Percentiles rank a stretch among this genome's conserved stretches.
Conservation (phyloP, 176 grass and related monocot species). For the Aegilops tauschii region DNA sequence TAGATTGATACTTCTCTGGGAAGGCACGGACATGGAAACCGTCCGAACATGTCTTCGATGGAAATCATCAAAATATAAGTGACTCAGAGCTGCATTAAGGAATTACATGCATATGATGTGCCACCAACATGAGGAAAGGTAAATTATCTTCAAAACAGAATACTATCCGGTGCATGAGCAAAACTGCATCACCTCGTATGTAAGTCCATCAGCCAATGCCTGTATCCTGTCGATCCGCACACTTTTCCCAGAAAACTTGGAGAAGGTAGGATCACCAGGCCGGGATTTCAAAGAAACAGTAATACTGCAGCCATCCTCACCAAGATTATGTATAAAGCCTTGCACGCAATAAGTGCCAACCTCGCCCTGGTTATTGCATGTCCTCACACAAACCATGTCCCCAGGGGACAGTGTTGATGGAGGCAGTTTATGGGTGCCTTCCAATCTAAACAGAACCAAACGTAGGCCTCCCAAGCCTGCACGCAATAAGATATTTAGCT, state of each 20-base stretch:
- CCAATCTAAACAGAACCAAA: conserved; percentile 75
- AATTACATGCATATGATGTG: neutral
- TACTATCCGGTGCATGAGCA: neutral
- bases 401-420: conserved; percentile 79
- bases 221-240: conserved; percentile 77
- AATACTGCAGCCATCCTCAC: conserved; percentile 77
- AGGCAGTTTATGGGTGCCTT: conserved; percentile 67
- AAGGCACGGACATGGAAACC: neutral
- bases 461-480: conserved; percentile 72
- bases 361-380: conserved; percentile 64
- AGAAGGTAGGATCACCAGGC: conserved; percentile 77
- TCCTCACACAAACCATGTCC: conserved; percentile 81
- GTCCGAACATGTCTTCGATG: neutral
- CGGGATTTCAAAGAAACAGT: conserved; percentile 73
- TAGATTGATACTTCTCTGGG: neutral
- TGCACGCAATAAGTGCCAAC: conserved; percentile 68
- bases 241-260: conserved; percentile 72
- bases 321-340: conserved; percentile 76
- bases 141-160: neutral
- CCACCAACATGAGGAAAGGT: neutral
- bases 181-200: conserved; percentile 67
- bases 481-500: conserved; percentile 9
- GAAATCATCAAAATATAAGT: neutral
- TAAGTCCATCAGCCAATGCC: conserved; percentile 79
- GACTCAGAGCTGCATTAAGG: neutral